phyloP scores from a whole-genome alignment of 768 basidiomycete genomes.

The Hericium alpestre region DNA sequence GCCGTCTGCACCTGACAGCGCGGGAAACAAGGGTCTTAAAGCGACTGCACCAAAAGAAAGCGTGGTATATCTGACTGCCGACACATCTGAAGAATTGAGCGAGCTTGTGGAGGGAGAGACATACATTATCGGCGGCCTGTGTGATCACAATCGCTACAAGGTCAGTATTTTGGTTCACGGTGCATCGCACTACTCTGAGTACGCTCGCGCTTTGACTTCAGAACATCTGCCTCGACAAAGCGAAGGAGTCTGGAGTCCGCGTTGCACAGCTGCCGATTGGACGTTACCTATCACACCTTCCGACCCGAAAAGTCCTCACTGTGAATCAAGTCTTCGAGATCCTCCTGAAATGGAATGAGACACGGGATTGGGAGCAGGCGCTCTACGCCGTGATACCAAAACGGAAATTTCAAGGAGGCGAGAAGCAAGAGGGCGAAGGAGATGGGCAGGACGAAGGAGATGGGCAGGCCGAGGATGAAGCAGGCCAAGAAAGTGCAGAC shows the following conservation, averaged over 20 bases:
- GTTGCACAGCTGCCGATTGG: constrained; percentile 92
- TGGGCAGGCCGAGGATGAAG: not conserved
- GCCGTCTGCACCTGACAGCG: not conserved
- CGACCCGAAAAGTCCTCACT: constrained; percentile 90
- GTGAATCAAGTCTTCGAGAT: constrained; percentile 96
- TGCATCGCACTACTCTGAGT: not conserved
- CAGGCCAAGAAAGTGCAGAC: not conserved
- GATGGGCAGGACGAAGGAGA: not conserved
- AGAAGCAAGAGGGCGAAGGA: constrained; percentile 17
- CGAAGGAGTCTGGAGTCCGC: constrained; percentile 58
- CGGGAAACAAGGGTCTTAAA: not conserved
- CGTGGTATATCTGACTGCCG: constrained; percentile 90
- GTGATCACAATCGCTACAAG: constrained; percentile 95
- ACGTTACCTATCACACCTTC: constrained; percentile 72
- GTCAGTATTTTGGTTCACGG: constrained; percentile 23
- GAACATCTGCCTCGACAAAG: constrained; percentile 87
- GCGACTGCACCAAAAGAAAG: constrained; percentile 23
- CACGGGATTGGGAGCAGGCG: constrained; percentile 75
- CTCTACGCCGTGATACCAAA: constrained; percentile 85
- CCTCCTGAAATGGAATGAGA: constrained; percentile 80
- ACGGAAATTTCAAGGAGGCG: constrained; percentile 63
- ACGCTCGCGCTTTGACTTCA: constrained; percentile 22
- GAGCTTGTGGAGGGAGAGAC: constrained; percentile 76
- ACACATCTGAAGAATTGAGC: constrained; percentile 77
- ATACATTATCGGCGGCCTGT: constrained; percentile 93